These are phyloP conservation scores for Hura crepitans DNA, from an alignment of 441 rosid genomes.

Conservation along the genomic window DNA sequence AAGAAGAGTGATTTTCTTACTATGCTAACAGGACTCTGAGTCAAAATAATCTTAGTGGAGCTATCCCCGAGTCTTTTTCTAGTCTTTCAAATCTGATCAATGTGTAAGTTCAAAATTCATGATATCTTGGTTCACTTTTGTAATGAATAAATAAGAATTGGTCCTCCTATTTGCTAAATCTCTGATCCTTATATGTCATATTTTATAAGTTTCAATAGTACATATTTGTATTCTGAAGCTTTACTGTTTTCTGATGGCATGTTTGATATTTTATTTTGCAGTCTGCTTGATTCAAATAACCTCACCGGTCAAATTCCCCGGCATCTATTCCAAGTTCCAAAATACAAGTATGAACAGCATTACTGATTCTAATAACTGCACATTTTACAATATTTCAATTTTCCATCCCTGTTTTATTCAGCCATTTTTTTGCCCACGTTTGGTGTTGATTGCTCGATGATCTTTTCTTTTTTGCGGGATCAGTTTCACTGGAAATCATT, in stretches of 20 bases:
- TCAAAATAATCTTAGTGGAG: constrained; percentile 76
- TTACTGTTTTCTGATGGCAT: constrained; percentile 23
- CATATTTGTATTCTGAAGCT: not conserved
- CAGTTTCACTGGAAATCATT: constrained; percentile 74
- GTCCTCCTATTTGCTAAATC: not conserved
- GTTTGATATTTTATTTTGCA: constrained; percentile 37
- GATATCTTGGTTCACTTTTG: constrained; percentile 2
- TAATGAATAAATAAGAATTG: not conserved
- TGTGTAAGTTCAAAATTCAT: constrained; percentile 51
- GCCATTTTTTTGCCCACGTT: not conserved
- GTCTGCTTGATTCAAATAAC: constrained; percentile 67
- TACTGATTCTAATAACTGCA: constrained; percentile 12
- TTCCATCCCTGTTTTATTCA: constrained; percentile 13
- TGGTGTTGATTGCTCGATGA: constrained; percentile 7
- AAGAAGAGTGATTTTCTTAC: constrained; percentile 10
- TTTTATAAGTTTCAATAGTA: constrained; percentile 10
- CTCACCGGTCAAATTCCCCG: constrained; percentile 76
- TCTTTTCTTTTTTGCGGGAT: constrained; percentile 12
- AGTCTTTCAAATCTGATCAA: constrained; percentile 58
- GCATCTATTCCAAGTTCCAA: constrained; percentile 49
- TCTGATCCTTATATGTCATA: not conserved
- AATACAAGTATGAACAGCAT: constrained; percentile 61
- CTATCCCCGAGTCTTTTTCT: constrained; percentile 63
- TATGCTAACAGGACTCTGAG: constrained; percentile 60
- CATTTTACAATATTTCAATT: not conserved